These are phyloP conservation scores for Gossypium longicalyx DNA, from an alignment of 345 rosid genomes.

Conservation along the genomic window DNA sequence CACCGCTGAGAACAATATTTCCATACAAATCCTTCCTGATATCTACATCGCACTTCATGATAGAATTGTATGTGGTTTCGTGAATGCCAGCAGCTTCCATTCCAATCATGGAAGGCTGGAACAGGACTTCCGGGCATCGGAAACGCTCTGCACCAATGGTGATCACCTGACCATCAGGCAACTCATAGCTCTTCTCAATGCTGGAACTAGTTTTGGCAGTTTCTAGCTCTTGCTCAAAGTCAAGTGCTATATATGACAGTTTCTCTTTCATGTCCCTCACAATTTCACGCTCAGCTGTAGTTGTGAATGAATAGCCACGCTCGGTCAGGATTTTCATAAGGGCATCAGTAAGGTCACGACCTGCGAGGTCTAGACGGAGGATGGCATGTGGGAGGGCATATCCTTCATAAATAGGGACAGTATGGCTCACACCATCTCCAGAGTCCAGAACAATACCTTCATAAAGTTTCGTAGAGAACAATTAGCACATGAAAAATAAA, in stretches of 20 bases:
- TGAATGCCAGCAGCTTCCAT: conserved; percentile 65
- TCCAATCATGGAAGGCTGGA: conserved; percentile 69
- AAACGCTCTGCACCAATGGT: conserved; percentile 36
- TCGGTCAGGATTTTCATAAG: conserved; percentile 61
- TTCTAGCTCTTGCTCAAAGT: conserved; percentile 65
- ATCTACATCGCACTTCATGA: conserved; percentile 56
- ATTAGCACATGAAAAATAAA: neutral
- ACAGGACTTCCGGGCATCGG: conserved; percentile 66
- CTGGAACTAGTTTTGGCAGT: conserved; percentile 53
- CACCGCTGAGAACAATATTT: conserved; percentile 62
- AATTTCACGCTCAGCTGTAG: conserved; percentile 69
- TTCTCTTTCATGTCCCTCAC: conserved; percentile 73
- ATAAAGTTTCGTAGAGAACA: conserved; percentile 9
- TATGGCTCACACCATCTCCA: conserved; percentile 69
- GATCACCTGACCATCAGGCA: too few species aligned
- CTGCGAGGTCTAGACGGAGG: conserved; percentile 57
- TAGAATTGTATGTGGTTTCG: conserved; percentile 58
- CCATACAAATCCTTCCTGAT: conserved; percentile 61
- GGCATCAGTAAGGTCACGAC: conserved; percentile 55
- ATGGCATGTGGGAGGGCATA: conserved; percentile 64
- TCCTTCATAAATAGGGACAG: conserved; percentile 62
- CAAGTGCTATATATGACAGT: conserved; percentile 60
- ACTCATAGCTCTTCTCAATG: conserved; percentile 57
- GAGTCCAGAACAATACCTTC: conserved; percentile 62
- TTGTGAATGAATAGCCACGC: conserved; percentile 63